phyloP scores from a whole-genome alignment of 495 filamentous ascomycete species.

The Cairneyella variabilis region DNA sequence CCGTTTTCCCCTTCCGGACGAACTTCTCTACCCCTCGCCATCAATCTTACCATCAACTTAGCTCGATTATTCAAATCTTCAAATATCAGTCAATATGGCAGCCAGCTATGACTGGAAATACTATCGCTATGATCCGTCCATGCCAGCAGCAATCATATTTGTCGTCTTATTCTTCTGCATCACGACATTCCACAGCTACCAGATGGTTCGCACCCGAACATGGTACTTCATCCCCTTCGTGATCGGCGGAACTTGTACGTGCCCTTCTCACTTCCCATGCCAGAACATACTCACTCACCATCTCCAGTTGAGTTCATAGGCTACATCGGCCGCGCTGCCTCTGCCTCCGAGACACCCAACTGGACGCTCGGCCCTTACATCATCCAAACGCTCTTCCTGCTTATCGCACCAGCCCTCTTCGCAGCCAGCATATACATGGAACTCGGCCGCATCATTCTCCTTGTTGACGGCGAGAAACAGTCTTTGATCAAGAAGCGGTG shows the following conservation, averaged over 20 bases:
- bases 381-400: constrained; percentile 40
- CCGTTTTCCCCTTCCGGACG: no score
- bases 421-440: constrained; percentile 53
- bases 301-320: constrained; percentile 37
- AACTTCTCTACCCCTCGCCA: no score
- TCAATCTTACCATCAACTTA: no score
- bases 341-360: constrained; percentile 33
- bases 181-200: constrained; percentile 41
- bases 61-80: no score
- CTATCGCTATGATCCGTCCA: constrained; percentile 44
- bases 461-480: constrained; percentile 39
- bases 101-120: constrained; percentile 18
- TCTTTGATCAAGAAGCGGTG: constrained; percentile 32
- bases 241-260: constrained; percentile 55
- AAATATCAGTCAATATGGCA: no score
- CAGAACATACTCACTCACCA: neutral
- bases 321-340: constrained; percentile 40
- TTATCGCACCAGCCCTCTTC: constrained; percentile 48
- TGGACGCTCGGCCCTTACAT: constrained; percentile 37
- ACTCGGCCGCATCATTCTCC: constrained; percentile 41
- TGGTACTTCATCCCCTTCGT: constrained; percentile 61
- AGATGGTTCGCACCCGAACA: constrained; percentile 42
- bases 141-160: constrained; percentile 45
- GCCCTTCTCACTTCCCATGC: neutral
- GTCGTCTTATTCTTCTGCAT: constrained; percentile 44